phyloP scores from a whole-genome alignment of 2,329 filamentous ascomycete species.

The Eurotiales sp. region DNA sequence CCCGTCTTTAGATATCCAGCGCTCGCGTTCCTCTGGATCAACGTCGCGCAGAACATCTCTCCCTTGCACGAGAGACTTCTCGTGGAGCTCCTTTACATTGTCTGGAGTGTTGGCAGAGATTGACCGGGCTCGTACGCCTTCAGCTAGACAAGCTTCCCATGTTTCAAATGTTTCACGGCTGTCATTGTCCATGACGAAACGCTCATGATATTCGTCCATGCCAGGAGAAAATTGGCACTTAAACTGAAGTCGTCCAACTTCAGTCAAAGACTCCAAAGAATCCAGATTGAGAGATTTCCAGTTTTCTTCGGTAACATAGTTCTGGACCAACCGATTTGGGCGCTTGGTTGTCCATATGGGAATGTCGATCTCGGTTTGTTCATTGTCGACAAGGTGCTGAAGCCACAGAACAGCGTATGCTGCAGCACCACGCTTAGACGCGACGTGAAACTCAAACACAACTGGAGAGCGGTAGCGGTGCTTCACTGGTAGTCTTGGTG shows the following conservation, averaged over 20 bases:
- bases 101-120: conserved; percentile 72
- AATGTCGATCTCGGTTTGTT: conserved; percentile 73
- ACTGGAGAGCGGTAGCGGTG: conserved; percentile 86
- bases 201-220: conserved; percentile 79
- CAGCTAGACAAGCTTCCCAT: conserved; percentile 86
- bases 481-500: conserved; percentile 75
- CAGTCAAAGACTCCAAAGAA: conserved; percentile 70
- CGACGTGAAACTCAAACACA: conserved; percentile 77
- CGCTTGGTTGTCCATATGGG: conserved; percentile 85
- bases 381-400: conserved; percentile 75
- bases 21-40: conserved; percentile 61
- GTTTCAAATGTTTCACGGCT: conserved; percentile 89
- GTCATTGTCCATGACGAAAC: conserved; percentile 81
- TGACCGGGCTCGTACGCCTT: conserved; percentile 71
- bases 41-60: conserved; percentile 75
- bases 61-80: conserved; percentile 72
- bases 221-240: conserved; percentile 80
- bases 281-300: conserved; percentile 58
- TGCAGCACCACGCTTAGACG: conserved; percentile 65
- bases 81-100: conserved; percentile 70
- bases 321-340: conserved; percentile 74
- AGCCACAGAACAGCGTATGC: conserved; percentile 83
- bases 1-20: conserved; percentile 75
- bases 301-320: conserved; percentile 83
- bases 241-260: conserved; percentile 79